phyloP scores from a whole-genome alignment of 495 filamentous ascomycete species.

The Hypoxylon perforatum region DNA sequence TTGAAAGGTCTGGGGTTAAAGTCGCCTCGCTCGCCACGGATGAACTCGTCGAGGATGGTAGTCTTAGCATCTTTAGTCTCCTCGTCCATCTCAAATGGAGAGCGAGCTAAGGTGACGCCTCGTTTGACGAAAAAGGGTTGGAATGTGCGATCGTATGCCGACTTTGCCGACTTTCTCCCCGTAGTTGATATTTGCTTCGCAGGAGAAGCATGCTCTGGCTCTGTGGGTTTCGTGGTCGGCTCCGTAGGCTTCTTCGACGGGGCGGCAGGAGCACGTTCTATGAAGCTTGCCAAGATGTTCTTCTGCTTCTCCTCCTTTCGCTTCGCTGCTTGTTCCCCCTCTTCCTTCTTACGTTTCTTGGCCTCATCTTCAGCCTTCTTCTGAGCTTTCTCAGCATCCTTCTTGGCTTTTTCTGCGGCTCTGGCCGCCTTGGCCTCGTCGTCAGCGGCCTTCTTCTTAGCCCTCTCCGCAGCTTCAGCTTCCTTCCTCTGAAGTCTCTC shows the following conservation, averaged over 20 bases:
- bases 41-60: slow-evolving; percentile 56
- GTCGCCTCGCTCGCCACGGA: slow-evolving; percentile 49
- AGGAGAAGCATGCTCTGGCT: slow-evolving; percentile 23
- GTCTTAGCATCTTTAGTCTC: slow-evolving; percentile 65
- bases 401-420: slow-evolving; percentile 50
- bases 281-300: slow-evolving; percentile 65
- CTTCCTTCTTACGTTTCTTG: slow-evolving; percentile 59
- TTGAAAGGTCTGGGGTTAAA: slow-evolving; percentile 57
- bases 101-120: slow-evolving; percentile 70
- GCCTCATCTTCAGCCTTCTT: slow-evolving; percentile 53
- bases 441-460: slow-evolving; percentile 41
- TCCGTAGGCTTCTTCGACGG: slow-evolving; percentile 40
- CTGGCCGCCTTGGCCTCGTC: slow-evolving; percentile 31
- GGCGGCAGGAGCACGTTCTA: slow-evolving; percentile 46
- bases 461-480: slow-evolving; percentile 55
- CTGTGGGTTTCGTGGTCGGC: slow-evolving; percentile 45
- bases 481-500: slow-evolving; percentile 56
- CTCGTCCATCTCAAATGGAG: slow-evolving; percentile 63
- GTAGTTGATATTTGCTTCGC: slow-evolving; percentile 34
- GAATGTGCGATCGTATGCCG: slow-evolving; percentile 78
- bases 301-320: slow-evolving; percentile 72
- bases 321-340: slow-evolving; percentile 57
- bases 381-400: slow-evolving; percentile 48
- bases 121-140: slow-evolving; percentile 80
- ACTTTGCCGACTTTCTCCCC: slow-evolving; percentile 51